Evolutionary conservation across 352 stramenopile species (phyloP).

Genomic region (Aphanomyces astaci): DNA sequence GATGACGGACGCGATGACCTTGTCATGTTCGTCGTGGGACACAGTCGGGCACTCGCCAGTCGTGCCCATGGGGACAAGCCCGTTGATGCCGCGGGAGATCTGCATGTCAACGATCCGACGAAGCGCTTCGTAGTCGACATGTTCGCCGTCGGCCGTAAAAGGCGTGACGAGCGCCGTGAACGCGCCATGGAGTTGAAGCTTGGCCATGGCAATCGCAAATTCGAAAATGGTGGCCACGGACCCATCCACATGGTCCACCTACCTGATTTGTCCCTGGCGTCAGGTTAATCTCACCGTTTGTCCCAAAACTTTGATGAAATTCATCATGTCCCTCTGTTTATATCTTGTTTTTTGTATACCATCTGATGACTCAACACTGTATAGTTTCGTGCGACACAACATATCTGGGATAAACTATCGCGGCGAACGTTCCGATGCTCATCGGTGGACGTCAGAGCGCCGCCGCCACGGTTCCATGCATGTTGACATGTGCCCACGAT

Average conservation of each 20-base stretch:
- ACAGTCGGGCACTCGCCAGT: slow-evolving; percentile 96
- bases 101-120: slow-evolving; percentile 89
- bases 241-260: not conserved
- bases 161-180: slow-evolving; percentile 95
- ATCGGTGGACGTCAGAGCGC: not conserved
- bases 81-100: slow-evolving; percentile 91
- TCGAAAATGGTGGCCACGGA: not conserved
- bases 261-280: not conserved
- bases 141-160: slow-evolving; percentile 85
- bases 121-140: slow-evolving; percentile 91
- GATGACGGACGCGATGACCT: slow-evolving; percentile 89
- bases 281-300: no score
- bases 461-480: not conserved
- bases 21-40: slow-evolving; percentile 91
- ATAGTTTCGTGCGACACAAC: no score
- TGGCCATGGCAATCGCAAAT: slow-evolving; percentile 15
- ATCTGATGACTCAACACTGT: no score
- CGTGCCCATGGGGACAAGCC: slow-evolving; percentile 95
- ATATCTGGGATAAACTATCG: not conserved
- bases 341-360: not conserved
- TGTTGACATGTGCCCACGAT: no score
- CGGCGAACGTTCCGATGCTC: not conserved
- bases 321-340: no score
- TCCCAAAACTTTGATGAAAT: no score
- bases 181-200: slow-evolving; percentile 70